These are phyloP conservation scores for Malus hybrid DNA, from an alignment of 331 rosid species.

Conservation along the genomic window DNA sequence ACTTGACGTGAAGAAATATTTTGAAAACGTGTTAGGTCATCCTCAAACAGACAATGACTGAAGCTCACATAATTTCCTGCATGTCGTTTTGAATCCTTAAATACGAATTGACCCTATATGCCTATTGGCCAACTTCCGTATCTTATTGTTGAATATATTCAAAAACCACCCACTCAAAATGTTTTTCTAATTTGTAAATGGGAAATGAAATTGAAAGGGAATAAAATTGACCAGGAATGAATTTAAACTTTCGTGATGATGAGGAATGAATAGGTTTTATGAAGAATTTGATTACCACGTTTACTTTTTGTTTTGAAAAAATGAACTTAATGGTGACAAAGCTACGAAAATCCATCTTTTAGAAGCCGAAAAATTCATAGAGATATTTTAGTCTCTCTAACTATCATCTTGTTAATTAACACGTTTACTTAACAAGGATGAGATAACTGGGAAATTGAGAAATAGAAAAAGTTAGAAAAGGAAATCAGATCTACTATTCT, in stretches of 20 bases:
- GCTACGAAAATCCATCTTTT: no score
- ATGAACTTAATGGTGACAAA: no score
- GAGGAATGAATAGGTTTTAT: not conserved
- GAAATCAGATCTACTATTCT: no score
- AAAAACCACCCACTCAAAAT: not conserved
- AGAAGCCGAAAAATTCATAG: no score
- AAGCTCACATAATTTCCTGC: not conserved
- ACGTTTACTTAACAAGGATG: no score
- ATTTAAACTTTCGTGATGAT: not conserved
- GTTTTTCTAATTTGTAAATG: not conserved
- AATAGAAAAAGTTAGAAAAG: no score
- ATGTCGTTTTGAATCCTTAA: not conserved
- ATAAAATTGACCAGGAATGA: not conserved
- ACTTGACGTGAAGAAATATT: not conserved
- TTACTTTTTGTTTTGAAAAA: no score
- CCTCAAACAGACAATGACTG: not conserved
- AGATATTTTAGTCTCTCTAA: fast-evolving
- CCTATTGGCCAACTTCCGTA: not conserved
- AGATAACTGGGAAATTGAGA: no score
- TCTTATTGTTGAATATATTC: not conserved
- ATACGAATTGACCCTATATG: not conserved
- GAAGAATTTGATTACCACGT: no score
- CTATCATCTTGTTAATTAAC: no score
- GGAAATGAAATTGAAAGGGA: not conserved
- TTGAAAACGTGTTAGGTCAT: not conserved